These are phyloP conservation scores for Steccherinum ochraceum DNA, from an alignment of 768 basidiomycete genomes.

Conservation along the genomic window DNA sequence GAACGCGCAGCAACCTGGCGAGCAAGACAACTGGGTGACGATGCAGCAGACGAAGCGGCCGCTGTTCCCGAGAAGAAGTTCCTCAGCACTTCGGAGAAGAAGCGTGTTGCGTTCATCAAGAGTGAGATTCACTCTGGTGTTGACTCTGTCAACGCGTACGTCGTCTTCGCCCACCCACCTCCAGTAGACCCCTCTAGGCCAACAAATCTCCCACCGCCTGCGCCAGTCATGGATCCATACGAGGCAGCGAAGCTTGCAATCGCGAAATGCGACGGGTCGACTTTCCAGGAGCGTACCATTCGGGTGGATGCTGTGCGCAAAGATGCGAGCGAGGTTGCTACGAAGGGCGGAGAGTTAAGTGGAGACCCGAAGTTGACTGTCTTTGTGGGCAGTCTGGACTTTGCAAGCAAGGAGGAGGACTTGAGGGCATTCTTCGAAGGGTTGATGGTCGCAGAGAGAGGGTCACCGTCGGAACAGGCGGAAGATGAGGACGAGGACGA, in stretches of 20 bases:
- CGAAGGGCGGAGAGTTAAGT: constrained; percentile 23
- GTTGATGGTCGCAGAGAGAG: constrained; percentile 63
- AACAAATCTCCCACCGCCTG: constrained; percentile 44
- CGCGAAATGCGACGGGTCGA: constrained; percentile 55
- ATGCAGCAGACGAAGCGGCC: constrained; percentile 38
- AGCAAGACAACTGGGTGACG: constrained; percentile 27
- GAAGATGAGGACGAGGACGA: constrained; percentile 19
- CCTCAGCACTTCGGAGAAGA: constrained; percentile 81
- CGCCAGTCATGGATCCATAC: constrained; percentile 54
- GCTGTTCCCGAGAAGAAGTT: constrained; percentile 51
- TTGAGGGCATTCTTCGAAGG: constrained; percentile 82
- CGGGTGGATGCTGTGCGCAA: constrained; percentile 67
- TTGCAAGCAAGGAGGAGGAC: constrained; percentile 87
- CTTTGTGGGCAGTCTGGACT: constrained; percentile 92
- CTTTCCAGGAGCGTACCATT: constrained; percentile 72
- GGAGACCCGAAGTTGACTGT: constrained; percentile 76
- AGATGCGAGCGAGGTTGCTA: constrained; percentile 17
- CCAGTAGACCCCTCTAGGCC: constrained; percentile 30
- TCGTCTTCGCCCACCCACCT: constrained; percentile 77
- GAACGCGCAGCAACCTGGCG: constrained; percentile 59
- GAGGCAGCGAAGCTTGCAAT: constrained; percentile 60
- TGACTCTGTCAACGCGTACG: constrained; percentile 77
- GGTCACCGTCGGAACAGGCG: constrained; percentile 36
- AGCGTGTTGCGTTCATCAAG: constrained; percentile 91
- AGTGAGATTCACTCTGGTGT: constrained; percentile 80